These are phyloP conservation scores for Dioscorea cayenensis DNA, from an alignment of 116 monocot species.

Conservation along the genomic window DNA sequence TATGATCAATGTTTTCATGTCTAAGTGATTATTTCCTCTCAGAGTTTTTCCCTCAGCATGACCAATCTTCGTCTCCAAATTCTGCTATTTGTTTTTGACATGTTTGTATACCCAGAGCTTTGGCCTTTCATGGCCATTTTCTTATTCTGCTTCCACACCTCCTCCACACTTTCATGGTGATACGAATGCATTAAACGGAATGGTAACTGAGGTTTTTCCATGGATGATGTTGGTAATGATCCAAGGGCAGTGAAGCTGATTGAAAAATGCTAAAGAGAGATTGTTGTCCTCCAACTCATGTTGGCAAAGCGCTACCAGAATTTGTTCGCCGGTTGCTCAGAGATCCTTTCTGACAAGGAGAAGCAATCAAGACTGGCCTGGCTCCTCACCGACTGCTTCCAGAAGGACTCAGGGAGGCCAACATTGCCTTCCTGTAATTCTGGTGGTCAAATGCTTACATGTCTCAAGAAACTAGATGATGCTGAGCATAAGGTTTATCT, in stretches of 20 bases:
- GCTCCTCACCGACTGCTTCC: conserved; percentile 75
- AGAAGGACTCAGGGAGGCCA: conserved; percentile 52
- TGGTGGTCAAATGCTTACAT: conserved; percentile 37
- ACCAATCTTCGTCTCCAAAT: background rate
- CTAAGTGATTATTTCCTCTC: background rate
- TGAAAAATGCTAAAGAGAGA: conserved; percentile 53
- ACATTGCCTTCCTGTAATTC: conserved; percentile 43
- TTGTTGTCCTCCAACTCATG: conserved; percentile 42
- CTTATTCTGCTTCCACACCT: conserved; percentile 1
- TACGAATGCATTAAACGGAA: background rate
- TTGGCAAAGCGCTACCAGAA: conserved; percentile 72
- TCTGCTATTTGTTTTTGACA: background rate
- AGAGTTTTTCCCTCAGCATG: background rate
- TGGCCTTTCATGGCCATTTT: conserved; percentile 21
- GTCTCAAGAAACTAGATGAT: conserved; percentile 58
- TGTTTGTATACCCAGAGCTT: background rate
- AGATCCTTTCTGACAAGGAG: conserved; percentile 61
- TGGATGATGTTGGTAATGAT: conserved; percentile 17
- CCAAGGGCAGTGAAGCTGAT: conserved; percentile 29
- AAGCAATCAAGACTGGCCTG: conserved; percentile 69
- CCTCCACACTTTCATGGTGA: background rate
- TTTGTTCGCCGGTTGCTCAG: conserved; percentile 62
- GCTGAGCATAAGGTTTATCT: conserved; percentile 60
- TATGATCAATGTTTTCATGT: background rate
- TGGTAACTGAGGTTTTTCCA: conserved; percentile 33